A percentile compares a stretch with the other conserved stretches of the same genome.
Evolutionary conservation across 1,139 yeast genomes (phyloP).

Genomic region (Yamadazyma songkhlaensis): DNA sequence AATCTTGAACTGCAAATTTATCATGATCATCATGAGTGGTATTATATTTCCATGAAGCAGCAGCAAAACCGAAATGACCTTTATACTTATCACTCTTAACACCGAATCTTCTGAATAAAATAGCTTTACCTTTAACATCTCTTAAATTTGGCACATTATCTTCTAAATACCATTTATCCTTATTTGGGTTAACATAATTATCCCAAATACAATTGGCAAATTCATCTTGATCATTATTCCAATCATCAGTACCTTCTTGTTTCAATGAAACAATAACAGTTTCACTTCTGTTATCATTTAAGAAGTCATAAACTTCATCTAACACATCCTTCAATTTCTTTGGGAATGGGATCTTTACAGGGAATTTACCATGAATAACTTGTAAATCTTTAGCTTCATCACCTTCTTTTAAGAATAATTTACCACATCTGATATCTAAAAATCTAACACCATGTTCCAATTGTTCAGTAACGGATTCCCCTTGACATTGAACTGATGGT

Average conservation of each 20-base stretch:
- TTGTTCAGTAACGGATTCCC: slow-evolving; percentile 57
- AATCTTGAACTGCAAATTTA: slow-evolving; percentile 66
- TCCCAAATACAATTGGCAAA: slow-evolving; percentile 67
- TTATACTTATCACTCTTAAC: slow-evolving; percentile 45
- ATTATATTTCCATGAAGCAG: slow-evolving; percentile 66
- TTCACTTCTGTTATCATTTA: slow-evolving; percentile 53
- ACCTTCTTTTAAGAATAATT: slow-evolving; percentile 50
- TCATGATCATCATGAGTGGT: slow-evolving; percentile 67
- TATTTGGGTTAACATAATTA: slow-evolving; percentile 47
- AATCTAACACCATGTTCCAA: slow-evolving; percentile 72
- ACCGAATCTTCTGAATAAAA: slow-evolving; percentile 71
- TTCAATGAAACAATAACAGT: slow-evolving; percentile 67
- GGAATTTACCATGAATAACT: slow-evolving; percentile 75
- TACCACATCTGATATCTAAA: slow-evolving; percentile 66
- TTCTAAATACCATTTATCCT: slow-evolving; percentile 61
- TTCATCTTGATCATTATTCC: slow-evolving; percentile 64
- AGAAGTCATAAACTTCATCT: slow-evolving; percentile 58
- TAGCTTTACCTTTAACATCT: slow-evolving; percentile 64
- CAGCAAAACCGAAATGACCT: slow-evolving; percentile 61
- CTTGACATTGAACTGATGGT: slow-evolving; percentile 81
- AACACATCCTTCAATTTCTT: slow-evolving; percentile 46
- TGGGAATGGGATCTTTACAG: slow-evolving; percentile 64
- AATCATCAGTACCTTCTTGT: slow-evolving; percentile 68
- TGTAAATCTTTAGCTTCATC: slow-evolving; percentile 55
- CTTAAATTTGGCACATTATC: slow-evolving; percentile 56